Percentiles rank a stretch among this genome's conserved stretches.
Evolutionary conservation across 495 filamentous ascomycete genomes (phyloP).

Genomic region (Aeminium ludgeri): DNA sequence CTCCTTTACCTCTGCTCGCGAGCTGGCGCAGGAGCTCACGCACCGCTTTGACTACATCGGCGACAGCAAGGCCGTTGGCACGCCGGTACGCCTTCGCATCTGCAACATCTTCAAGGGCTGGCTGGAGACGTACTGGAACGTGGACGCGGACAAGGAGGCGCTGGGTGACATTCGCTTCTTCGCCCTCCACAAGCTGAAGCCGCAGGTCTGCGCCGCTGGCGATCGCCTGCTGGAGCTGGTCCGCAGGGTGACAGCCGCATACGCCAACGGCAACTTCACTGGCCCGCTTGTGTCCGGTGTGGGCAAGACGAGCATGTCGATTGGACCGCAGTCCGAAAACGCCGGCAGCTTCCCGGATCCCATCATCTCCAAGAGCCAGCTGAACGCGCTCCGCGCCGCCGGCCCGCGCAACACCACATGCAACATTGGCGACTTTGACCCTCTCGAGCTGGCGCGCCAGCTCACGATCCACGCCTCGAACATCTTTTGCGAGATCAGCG

Average conservation of each 20-base stretch:
- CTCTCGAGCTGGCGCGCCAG: conserved; percentile 80
- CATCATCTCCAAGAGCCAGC: conserved; percentile 56
- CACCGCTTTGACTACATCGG: conserved; percentile 85
- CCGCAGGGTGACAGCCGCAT: conserved; percentile 58
- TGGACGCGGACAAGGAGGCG: conserved; percentile 57
- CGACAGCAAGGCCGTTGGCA: conserved; percentile 52
- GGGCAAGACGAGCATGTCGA: conserved; percentile 64
- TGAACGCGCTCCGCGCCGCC: conserved; percentile 54
- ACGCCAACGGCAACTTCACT: conserved; percentile 51
- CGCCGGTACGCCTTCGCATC: conserved; percentile 71
- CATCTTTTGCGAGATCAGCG: conserved; percentile 83
- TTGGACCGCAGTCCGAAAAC: conserved; percentile 44
- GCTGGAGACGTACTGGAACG: conserved; percentile 91
- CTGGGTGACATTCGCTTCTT: conserved; percentile 62
- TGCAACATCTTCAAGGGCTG: conserved; percentile 96
- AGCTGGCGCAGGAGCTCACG: conserved; percentile 65
- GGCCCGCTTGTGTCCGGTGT: conserved; percentile 77
- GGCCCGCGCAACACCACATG: conserved; percentile 51
- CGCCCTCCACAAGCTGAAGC: conserved; percentile 50
- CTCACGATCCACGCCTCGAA: conserved; percentile 84
- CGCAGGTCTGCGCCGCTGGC: conserved; percentile 56
- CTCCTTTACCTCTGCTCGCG: conserved; percentile 67
- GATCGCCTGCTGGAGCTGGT: conserved; percentile 62
- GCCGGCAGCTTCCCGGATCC: conserved; percentile 56
- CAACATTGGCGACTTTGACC: conserved; percentile 82